Evolutionary conservation across 495 filamentous ascomycete species (phyloP), one percentile per base, ranked within the genome.

Genomic region (Aspergillus heteromorphus): DNA sequence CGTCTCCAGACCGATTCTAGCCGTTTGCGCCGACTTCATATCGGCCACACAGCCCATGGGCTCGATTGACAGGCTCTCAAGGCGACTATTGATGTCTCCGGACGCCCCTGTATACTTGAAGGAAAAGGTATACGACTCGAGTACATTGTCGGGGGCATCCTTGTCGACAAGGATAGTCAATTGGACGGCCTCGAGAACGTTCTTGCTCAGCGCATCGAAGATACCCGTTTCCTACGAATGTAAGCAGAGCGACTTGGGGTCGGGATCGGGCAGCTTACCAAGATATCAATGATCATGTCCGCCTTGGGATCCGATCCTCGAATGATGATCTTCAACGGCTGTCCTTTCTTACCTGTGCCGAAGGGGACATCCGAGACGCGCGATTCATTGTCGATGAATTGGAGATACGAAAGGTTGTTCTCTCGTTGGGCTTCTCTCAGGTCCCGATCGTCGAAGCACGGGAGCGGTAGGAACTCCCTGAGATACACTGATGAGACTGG

Each of bases 111-210:
- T 53, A 54, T 79, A 82, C 17, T 67, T 72, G 58, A 82, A 76
- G 6, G 70, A 74, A 58, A 81, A 81, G 0, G 73, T 78, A 54
- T 82, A 82, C 2, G 65, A 62, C 54, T 82, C 79, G 19, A 80
- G 25, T 11, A 79, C 70, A 45, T 75, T 62, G 7, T 62, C 57
- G 4, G 70, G 70, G 0, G 61, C 50, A 5, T 63, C 51, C 21
- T 65, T 69, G 48, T 79, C 68, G 11, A 68, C 66, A 48, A 70
- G 65, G 43, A 81, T 69, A 19, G 73, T 73, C 38, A 80, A 57
- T 56, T 78, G 74, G 19, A 80, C 30, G 4, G 71, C 71, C n/a
- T 72, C 71, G 2, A 79, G 64, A 9, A 66, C 56, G 34, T 65
- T 63, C 19, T 59, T 61, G 40, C 65, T 55, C 6, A 81, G 54